Percentiles rank a stretch among this genome's conserved stretches.
phyloP scores from a whole-genome alignment of 129 eudicot species.

The Centaurea solstitialis region DNA sequence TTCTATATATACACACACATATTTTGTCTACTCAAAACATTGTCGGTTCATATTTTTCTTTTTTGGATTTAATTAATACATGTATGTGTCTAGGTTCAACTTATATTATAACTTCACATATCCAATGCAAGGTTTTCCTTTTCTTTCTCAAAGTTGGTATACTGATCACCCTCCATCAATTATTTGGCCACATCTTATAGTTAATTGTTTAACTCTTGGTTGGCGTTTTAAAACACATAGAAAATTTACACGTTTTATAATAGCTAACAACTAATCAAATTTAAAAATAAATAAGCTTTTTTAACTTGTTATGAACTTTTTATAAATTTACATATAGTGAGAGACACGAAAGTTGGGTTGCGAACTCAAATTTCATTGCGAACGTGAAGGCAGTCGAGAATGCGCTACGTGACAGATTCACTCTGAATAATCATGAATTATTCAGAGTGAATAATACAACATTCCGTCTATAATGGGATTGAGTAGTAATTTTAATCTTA shows the following conservation, averaged over 20 bases:
- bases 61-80: background rate
- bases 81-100: conserved; percentile 4
- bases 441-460: no score
- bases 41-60: background rate
- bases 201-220: conserved; percentile 12
- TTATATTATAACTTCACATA: conserved; percentile 4
- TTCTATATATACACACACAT: no score
- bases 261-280: background rate
- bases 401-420: no score
- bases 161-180: background rate
- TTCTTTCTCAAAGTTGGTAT: conserved; percentile 8
- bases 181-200: background rate
- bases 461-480: no score
- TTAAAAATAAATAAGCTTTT: background rate
- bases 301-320: background rate
- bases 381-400: no score
- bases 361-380: no score
- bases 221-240: conserved; percentile 2
- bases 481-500: no score
- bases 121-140: background rate
- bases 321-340: no score
- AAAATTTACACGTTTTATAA: background rate
- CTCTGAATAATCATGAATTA: no score
- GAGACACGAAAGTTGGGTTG: no score
- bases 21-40: no score